A percentile compares a stretch with the other conserved stretches of the same genome.
phyloP scores from a whole-genome alignment of 495 filamentous ascomycete species.

The Penicillium turbatum region DNA sequence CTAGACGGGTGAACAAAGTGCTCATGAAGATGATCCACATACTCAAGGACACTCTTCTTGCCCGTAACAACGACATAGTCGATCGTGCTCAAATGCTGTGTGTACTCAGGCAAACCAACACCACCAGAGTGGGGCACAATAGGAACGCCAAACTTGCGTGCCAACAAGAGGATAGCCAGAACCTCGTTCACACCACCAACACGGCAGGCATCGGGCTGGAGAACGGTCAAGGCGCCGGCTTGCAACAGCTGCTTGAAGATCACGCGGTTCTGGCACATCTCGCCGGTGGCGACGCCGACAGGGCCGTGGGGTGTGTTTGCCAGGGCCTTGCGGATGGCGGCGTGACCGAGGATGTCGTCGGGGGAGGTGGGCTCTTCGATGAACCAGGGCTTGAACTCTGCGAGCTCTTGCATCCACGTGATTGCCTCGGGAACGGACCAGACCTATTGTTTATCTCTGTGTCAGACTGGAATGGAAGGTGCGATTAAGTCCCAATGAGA shows the following conservation, averaged over 20 bases:
- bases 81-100: conserved; percentile 88
- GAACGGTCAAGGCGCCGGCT: conserved; percentile 75
- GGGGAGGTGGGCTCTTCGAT: conserved; percentile 96
- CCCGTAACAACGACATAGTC: conserved; percentile 89
- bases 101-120: conserved; percentile 90
- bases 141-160: conserved; percentile 76
- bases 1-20: conserved; percentile 80
- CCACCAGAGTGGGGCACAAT: conserved; percentile 88
- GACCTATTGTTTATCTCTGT: conserved; percentile 40
- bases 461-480: background rate
- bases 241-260: conserved; percentile 90
- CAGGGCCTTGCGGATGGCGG: conserved; percentile 75
- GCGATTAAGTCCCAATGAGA: background rate
- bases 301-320: conserved; percentile 54
- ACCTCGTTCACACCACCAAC: conserved; percentile 92
- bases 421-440: conserved; percentile 93
- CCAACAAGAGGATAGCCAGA: conserved; percentile 83
- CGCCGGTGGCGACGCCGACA: conserved; percentile 86
- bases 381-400: conserved; percentile 89
- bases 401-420: conserved; percentile 76
- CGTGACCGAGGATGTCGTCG: conserved; percentile 88
- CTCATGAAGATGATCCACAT: conserved; percentile 91
- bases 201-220: conserved; percentile 88
- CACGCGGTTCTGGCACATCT: conserved; percentile 96
- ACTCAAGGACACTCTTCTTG: conserved; percentile 78